Percentiles rank a stretch among this genome's conserved stretches.
Evolutionary conservation across 2,329 filamentous ascomycete genomes (phyloP).

Genomic region (Fusarium verrucosum): DNA sequence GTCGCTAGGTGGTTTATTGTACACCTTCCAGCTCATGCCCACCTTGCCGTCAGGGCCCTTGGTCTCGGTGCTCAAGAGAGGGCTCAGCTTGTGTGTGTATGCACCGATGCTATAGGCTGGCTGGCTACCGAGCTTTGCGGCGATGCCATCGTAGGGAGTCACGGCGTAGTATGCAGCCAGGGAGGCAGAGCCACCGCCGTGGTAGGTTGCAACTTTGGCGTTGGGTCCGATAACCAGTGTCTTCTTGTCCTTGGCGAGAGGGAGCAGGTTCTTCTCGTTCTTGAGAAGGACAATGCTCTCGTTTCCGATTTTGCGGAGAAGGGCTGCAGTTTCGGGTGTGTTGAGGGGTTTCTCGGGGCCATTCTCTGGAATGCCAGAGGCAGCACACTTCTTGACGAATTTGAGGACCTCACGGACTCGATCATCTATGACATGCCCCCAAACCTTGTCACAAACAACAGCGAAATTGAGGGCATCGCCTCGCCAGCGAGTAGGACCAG

Average conservation of each 20-base stretch:
- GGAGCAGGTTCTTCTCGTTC: constrained; percentile 72
- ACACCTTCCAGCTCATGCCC: constrained; percentile 71
- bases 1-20: constrained; percentile 64
- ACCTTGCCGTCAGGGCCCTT: constrained; percentile 61
- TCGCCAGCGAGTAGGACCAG: constrained; percentile 62
- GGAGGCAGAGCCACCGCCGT: constrained; percentile 73
- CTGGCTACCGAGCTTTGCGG: constrained; percentile 56
- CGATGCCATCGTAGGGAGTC: constrained; percentile 77
- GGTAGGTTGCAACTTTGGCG: constrained; percentile 64
- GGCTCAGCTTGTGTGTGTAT: constrained; percentile 72
- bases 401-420: constrained; percentile 66
- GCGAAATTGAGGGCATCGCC: constrained; percentile 62
- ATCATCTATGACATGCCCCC: constrained; percentile 63
- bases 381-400: constrained; percentile 66
- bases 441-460: constrained; percentile 65
- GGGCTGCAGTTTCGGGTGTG: constrained; percentile 68
- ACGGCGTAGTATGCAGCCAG: constrained; percentile 71
- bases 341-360: constrained; percentile 64
- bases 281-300: constrained; percentile 79
- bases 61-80: constrained; percentile 63
- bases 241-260: constrained; percentile 69
- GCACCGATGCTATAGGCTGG: constrained; percentile 67
- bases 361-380: constrained; percentile 63
- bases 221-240: constrained; percentile 67
- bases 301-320: constrained; percentile 72